Evolutionary conservation across 768 basidiomycete species (phyloP), one percentile per base, ranked within the genome.

Genomic region (Naganishia onofrii): DNA sequence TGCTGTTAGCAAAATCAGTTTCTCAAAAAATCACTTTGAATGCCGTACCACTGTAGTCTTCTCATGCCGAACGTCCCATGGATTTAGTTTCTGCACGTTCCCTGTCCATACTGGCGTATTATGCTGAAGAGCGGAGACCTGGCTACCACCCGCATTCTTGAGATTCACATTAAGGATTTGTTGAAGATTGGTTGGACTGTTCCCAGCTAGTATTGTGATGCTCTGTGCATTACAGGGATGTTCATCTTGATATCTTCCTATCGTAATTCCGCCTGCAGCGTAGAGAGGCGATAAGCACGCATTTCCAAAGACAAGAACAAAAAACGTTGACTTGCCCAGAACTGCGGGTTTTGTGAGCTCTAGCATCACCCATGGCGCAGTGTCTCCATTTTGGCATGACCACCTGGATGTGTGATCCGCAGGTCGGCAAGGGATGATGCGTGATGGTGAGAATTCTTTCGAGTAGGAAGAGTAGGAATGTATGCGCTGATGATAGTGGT

Each of bases 201-300:
- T 29, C 6, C 74, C 74, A n/a, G 72, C 74, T 12, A 51, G 36
- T 48, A 75, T 55, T 8, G 58, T 56, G 29, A 72, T 66, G 21
- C 38, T 38, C 36, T 73, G 73, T 26, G 73, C 51, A 29, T 73
- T 75, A 53, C 74, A 75, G 5, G 74, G 74, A 67, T 75, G 74
- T 19, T 57, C 68, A 70, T 70, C 67, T 26, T 55, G 46, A 46
- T 60, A 54, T 53, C 73, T 75, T 36, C 74, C 74, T 32, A 72
- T 70, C 5, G 38, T 69, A 52, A 74, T 68, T 28, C 53, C 34
- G 15, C 67, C 72, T 73, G 51, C 8, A 1, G 17, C 23, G 36
- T 2, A 3, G 23, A n/a, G 34, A 63, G 28, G 23, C 44, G 21
- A 28, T 52, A 31, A 42, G 42, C 46, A 23, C 2, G 4, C 0